Evolutionary conservation across 805 yeast genomes (phyloP).

Genomic region (Kodamaea hsintzibuensis): DNA sequence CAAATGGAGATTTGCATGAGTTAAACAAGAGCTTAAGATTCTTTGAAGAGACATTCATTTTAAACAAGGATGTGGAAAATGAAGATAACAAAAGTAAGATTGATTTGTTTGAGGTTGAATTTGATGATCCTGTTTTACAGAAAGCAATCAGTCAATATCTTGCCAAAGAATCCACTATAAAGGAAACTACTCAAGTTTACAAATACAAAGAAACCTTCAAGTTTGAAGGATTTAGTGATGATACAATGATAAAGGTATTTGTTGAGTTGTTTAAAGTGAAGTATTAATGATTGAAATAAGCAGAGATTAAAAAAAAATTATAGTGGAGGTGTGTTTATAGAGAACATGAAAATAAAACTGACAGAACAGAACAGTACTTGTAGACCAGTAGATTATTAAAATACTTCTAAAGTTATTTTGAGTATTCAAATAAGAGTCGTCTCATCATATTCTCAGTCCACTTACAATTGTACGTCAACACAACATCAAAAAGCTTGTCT

Average conservation of each 20-base stretch:
- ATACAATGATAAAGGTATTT: constrained; percentile 2
- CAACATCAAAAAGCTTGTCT: too few species aligned
- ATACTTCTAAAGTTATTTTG: too few species aligned
- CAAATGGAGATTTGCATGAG: constrained; percentile 10
- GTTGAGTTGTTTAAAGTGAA: not conserved
- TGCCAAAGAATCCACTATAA: constrained; percentile 3
- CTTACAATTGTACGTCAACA: too few species aligned
- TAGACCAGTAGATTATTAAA: too few species aligned
- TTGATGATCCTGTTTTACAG: constrained; percentile 28
- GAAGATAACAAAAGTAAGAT: constrained; percentile 15
- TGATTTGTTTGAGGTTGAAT: constrained; percentile 24
- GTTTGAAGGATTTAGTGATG: constrained; percentile 1
- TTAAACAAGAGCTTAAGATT: constrained; percentile 18
- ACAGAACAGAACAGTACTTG: not conserved
- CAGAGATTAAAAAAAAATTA: not conserved
- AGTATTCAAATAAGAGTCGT: too few species aligned
- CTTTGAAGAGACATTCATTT: constrained; percentile 19
- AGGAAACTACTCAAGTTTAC: constrained; percentile 5
- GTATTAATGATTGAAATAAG: not conserved
- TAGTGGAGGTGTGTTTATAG: too few species aligned
- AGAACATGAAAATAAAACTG: too few species aligned
- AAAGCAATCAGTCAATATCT: constrained; percentile 13
- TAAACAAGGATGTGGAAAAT: constrained; percentile 15
- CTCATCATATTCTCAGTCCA: too few species aligned
- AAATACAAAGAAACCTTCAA: constrained; percentile 25